Evolutionary conservation across 2,329 filamentous ascomycete species (phyloP).

Genomic region (Trichothecium sympodiale): DNA sequence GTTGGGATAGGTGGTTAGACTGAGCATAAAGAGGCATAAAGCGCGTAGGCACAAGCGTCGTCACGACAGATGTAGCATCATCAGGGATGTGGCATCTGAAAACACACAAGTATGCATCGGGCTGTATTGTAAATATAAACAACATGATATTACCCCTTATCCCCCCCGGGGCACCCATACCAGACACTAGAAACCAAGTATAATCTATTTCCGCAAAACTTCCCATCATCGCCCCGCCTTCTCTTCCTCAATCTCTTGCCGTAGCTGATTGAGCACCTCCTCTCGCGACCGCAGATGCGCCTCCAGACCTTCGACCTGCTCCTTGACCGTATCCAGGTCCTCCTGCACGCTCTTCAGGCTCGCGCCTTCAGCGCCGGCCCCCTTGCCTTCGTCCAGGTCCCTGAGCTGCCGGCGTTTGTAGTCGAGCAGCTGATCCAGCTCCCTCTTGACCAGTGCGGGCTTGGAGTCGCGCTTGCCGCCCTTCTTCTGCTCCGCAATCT

Average conservation of each 20-base stretch:
- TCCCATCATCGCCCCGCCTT: constrained; percentile 44
- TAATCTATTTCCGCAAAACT: too few relatives aligned
- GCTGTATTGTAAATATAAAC: too few relatives aligned
- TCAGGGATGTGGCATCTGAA: too few relatives aligned
- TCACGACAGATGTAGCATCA: too few relatives aligned
- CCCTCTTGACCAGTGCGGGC: constrained; percentile 85
- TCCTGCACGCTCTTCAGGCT: constrained; percentile 68
- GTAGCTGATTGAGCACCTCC: constrained; percentile 63
- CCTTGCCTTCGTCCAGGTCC: constrained; percentile 64
- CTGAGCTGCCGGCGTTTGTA: constrained; percentile 78
- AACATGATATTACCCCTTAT: background rate
- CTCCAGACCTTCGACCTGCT: constrained; percentile 89
- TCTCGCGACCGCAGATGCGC: constrained; percentile 68
- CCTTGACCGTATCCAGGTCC: constrained; percentile 80
- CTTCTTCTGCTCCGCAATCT: constrained; percentile 52
- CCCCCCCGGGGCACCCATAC: too few relatives aligned
- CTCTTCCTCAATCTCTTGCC: constrained; percentile 78
- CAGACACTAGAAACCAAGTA: too few relatives aligned
- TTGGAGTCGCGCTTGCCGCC: constrained; percentile 63
- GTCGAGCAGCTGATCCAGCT: constrained; percentile 86
- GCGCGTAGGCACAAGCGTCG: too few relatives aligned
- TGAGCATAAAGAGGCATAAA: too few relatives aligned
- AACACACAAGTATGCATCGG: too few relatives aligned
- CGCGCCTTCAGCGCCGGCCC: constrained; percentile 60
- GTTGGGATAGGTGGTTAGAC: too few relatives aligned